A percentile compares a stretch with the other conserved stretches of the same genome.
Conservation (phyloP, 208 protist species). For the Leptomonas pyrrhocoris region DNA sequence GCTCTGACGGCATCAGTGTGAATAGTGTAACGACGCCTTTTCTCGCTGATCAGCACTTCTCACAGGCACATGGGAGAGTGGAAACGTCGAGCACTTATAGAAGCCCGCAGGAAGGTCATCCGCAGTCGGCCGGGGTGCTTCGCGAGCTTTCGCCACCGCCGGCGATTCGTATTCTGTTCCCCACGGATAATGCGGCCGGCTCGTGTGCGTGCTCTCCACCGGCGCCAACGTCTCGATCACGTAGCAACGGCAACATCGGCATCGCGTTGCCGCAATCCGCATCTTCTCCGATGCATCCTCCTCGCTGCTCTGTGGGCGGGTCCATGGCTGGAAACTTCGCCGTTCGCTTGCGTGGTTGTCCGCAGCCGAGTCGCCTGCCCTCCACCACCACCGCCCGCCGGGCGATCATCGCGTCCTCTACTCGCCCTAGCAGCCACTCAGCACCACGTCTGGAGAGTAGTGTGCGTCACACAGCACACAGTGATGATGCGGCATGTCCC, state of each 20-base stretch:
- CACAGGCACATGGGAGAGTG: too few relatives aligned
- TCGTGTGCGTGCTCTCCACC: background rate
- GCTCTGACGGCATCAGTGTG: conserved; percentile 15
- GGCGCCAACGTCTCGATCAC: background rate
- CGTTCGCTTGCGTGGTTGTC: background rate
- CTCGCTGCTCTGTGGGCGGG: background rate
- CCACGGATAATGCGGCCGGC: background rate
- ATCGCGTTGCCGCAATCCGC: background rate
- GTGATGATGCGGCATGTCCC: background rate
- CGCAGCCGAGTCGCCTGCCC: conserved; percentile 17
- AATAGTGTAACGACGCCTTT: conserved; percentile 16
- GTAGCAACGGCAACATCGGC: too few relatives aligned
- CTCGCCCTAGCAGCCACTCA: background rate
- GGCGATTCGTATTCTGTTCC: conserved; percentile 31
- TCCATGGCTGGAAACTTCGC: background rate
- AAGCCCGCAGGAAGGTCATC: background rate
- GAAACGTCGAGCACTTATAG: background rate
- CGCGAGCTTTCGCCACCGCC: conserved; percentile 18
- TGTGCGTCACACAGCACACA: background rate
- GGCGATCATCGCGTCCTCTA: conserved; percentile 19
- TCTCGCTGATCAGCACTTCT: background rate
- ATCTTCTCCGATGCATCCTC: background rate
- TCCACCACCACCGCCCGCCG: conserved; percentile 26
- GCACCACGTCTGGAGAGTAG: background rate
- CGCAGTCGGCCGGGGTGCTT: background rate